Base-by-base conservation (phyloP, 495 filamentous ascomycete genomes). In the Hypoxylon crocopeplum region DNA sequence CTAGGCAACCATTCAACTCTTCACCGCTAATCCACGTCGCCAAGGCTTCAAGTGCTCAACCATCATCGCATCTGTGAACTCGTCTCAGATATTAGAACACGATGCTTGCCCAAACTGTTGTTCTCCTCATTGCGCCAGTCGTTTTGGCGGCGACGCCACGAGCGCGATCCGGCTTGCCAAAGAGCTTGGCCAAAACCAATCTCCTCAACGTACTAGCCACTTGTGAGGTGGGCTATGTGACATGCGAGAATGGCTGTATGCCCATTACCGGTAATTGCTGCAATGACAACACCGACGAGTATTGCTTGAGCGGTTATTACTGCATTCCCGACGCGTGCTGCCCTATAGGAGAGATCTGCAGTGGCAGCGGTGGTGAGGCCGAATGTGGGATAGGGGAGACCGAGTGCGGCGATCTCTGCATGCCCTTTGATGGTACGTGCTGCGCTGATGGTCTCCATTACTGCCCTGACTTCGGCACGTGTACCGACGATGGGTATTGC, bases 211-310 rank as follows among this genome's bases (percentile, higher is more conserved):
- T 25, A 8, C 13, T 65, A 2, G 55, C 49, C 1, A 66, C 56
- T 24, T 66, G 62, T 33, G 41, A 19, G 7, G 19, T 10, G 8
- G 62, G 62, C 1, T 33, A 46, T 3, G 41, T 48, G 30, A 30
- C 2, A 25, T 66, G 62, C 20, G 62, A 66, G 20, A 48, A 33
- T 24, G 51, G 52, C 7, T 66, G 57, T 16, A 66, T 66, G 57
- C 56, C 56, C 7, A 1, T 33, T n/a, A 17, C 27, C 19, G 51
- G 19, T 27, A 27, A 40, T 5, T 68, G 64, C 27, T 68, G 64
- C 30, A 64, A 68, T 7, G 64, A 68, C 36, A 56, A 56, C 44
- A 64, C 56, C 25, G 51, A 59, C 22, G 64, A 67, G 45, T 64
- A 59, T 34, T 68, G 64, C 15, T 40, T 48, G 5, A n/a, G 19